A percentile compares a stretch with the other conserved stretches of the same genome.
Evolutionary conservation across 2,329 filamentous ascomycete species (phyloP).

Genomic region (Fusarium sp.): DNA sequence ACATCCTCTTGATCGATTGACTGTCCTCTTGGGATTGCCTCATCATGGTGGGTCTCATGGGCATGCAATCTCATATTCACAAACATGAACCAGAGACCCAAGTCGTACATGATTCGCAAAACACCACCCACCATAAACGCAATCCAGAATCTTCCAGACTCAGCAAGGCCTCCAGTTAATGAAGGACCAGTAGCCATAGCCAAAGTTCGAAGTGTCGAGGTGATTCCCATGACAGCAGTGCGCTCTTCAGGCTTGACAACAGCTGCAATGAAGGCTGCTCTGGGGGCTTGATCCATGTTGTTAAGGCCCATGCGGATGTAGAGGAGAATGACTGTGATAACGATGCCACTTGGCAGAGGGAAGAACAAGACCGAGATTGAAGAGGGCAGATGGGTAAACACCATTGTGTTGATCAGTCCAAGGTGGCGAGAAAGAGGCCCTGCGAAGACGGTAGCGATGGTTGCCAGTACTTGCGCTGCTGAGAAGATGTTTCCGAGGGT

Average conservation of each 20-base stretch:
- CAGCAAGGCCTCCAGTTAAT: constrained; percentile 66
- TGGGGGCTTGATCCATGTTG: constrained; percentile 76
- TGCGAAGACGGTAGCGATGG: constrained; percentile 66
- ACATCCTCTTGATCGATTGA: constrained; percentile 29
- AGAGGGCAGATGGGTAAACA: constrained; percentile 71
- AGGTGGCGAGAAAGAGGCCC: constrained; percentile 67
- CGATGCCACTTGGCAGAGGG: constrained; percentile 62
- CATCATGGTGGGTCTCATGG: constrained; percentile 48
- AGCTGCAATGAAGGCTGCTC: constrained; percentile 73
- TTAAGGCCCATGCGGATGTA: constrained; percentile 71
- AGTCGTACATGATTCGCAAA: constrained; percentile 65
- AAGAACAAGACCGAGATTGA: constrained; percentile 71
- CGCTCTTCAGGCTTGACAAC: constrained; percentile 73
- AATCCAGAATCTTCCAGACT: constrained; percentile 67
- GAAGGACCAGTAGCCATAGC: constrained; percentile 66
- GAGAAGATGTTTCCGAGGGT: constrained; percentile 70
- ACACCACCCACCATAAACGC: constrained; percentile 68
- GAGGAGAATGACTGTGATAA: constrained; percentile 65
- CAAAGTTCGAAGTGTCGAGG: constrained; percentile 68
- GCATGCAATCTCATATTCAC: constrained; percentile 66
- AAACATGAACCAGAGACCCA: constrained; percentile 69
- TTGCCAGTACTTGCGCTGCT: constrained; percentile 63
- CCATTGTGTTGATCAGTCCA: constrained; percentile 73
- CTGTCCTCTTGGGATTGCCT: not conserved
- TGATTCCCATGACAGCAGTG: constrained; percentile 78